Evolutionary conservation across 2,329 filamentous ascomycete genomes (phyloP).

Genomic region (Tolypocladium tropicale): DNA sequence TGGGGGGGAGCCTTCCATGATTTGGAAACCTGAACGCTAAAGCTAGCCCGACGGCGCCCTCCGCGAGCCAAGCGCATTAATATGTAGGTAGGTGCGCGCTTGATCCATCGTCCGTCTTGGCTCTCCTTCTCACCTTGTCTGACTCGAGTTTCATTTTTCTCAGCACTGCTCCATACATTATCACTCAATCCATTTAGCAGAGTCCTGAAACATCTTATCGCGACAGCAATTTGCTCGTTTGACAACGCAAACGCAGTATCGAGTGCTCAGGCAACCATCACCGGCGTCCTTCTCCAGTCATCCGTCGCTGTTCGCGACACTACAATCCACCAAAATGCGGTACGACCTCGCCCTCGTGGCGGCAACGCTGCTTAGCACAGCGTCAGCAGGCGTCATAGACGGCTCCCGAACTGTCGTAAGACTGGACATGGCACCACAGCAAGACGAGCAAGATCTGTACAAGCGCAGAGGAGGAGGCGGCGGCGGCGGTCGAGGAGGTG

Average conservation of each 20-base stretch:
- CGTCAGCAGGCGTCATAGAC: conserved; percentile 4
- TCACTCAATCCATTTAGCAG: not conserved
- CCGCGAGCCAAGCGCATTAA: not conserved
- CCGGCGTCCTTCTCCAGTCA: not conserved
- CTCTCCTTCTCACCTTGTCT: not conserved
- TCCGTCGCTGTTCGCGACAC: not conserved
- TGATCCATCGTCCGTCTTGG: not conserved
- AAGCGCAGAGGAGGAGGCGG: conserved; percentile 53
- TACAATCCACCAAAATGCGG: conserved; percentile 3
- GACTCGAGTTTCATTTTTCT: not conserved
- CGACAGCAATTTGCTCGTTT: not conserved
- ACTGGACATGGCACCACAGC: conserved; percentile 11
- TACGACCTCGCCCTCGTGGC: conserved; percentile 4
- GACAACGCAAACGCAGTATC: not conserved
- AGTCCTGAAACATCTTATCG: not conserved
- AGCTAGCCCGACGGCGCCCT: not conserved
- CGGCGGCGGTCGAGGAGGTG: conserved; percentile 32
- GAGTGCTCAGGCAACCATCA: not conserved
- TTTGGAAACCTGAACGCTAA: not conserved
- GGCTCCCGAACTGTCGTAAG: conserved; percentile 12
- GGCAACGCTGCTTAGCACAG: conserved; percentile 2
- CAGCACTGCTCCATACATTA: not conserved
- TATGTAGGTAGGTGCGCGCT: not conserved
- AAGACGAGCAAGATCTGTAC: conserved; percentile 36
- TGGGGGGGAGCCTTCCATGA: not conserved